Evolutionary conservation across 2,329 filamentous ascomycete species (phyloP).

Genomic region (Blastomyces silverae): DNA sequence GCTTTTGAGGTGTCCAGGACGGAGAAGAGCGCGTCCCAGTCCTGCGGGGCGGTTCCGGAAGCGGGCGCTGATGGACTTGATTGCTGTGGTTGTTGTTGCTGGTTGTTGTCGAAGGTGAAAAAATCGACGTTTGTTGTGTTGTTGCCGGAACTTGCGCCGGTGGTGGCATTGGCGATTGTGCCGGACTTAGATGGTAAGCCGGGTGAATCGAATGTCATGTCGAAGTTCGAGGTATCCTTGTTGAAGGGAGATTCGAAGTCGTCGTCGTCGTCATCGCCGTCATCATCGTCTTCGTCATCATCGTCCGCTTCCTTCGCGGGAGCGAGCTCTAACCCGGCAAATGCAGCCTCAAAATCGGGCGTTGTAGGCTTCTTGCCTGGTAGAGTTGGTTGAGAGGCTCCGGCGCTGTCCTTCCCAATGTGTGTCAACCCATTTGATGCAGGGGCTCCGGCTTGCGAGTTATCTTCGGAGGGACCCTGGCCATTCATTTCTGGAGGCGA

Average conservation of each 20-base stretch:
- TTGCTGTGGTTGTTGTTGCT: constrained; percentile 23
- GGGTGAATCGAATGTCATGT: constrained; percentile 44
- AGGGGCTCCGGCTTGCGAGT: constrained; percentile 29
- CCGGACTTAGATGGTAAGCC: constrained; percentile 28
- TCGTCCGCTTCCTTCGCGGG: constrained; percentile 41
- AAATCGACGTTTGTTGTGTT: constrained; percentile 33
- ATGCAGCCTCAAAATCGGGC: constrained; percentile 44
- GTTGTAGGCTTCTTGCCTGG: constrained; percentile 29
- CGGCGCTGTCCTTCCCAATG: constrained; percentile 33
- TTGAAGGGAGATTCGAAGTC: constrained; percentile 30
- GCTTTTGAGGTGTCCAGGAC: constrained; percentile 56
- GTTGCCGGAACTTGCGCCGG: constrained; percentile 16
- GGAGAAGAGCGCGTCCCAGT: constrained; percentile 94
- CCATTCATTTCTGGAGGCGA: constrained; percentile 41
- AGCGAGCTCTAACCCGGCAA: constrained; percentile 40
- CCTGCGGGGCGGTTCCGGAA: constrained; percentile 50
- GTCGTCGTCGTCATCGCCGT: constrained; percentile 55
- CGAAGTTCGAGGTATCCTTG: constrained; percentile 37
- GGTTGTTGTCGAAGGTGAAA: constrained; percentile 32
- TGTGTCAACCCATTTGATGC: constrained; percentile 39
- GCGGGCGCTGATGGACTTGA: constrained; percentile 33
- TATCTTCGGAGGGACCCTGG: constrained; percentile 24
- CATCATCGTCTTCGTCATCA: constrained; percentile 28
- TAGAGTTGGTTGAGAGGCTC: constrained; percentile 21
- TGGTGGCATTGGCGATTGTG: constrained; percentile 21